These are phyloP conservation scores for Backusella parvicylindrica DNA, from an alignment of 192 early-diverging fungal species.

Conservation along the genomic window DNA sequence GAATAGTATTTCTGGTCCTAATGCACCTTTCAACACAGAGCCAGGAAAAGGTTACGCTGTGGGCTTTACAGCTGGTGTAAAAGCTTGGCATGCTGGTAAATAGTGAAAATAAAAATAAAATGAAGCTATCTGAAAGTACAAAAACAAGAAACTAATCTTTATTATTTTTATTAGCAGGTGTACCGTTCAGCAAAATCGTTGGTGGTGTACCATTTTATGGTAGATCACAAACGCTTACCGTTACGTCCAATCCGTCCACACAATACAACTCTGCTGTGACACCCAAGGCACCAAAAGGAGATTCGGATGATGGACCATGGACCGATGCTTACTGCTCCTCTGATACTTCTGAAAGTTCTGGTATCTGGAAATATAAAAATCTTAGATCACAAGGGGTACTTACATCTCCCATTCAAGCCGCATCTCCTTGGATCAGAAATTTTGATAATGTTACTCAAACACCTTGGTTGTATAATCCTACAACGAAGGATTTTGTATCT, in stretches of 20 bases:
- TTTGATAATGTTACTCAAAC: slow-evolving; percentile 61
- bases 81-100: slow-evolving; percentile 45
- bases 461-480: slow-evolving; percentile 69
- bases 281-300: slow-evolving; percentile 37
- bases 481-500: slow-evolving; percentile 56
- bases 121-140: no score
- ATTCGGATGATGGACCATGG: slow-evolving; percentile 51
- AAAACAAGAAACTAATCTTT: not conserved
- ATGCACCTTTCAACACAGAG: slow-evolving; percentile 39
- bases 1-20: slow-evolving; percentile 46
- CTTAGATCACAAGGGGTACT: slow-evolving; percentile 35
- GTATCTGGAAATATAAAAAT: slow-evolving; percentile 29
- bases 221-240: slow-evolving; percentile 26
- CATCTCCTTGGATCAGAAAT: slow-evolving; percentile 57
- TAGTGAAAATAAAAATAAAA: not conserved
- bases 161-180: slow-evolving; percentile 32
- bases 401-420: slow-evolving; percentile 41
- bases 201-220: slow-evolving; percentile 63
- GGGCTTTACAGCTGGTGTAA: slow-evolving; percentile 38
- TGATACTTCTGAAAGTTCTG: slow-evolving; percentile 42
- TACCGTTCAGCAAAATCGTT: slow-evolving; percentile 56
- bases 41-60: slow-evolving; percentile 28
- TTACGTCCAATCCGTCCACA: not conserved
- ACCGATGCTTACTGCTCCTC: slow-evolving; percentile 45
- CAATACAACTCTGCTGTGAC: slow-evolving; percentile 11